Conservation (phyloP, 2,329 filamentous ascomycete species). For the Phoma sp. region DNA sequence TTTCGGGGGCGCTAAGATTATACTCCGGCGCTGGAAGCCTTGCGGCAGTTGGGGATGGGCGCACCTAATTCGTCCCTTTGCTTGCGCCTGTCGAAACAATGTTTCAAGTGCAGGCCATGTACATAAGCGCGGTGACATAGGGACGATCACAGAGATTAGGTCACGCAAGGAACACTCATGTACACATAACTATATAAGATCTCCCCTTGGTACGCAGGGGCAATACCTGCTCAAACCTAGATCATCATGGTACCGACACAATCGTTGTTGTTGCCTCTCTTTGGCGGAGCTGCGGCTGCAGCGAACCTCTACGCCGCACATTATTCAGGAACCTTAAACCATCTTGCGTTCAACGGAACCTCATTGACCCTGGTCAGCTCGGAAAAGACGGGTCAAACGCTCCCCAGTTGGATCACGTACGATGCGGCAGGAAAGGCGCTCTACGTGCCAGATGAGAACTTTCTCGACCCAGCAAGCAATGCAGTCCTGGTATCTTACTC, state of each 20-base stretch:
- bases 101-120: constrained; percentile 16
- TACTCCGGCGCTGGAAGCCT: constrained; percentile 4
- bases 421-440: constrained; percentile 34
- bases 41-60: constrained; percentile 8
- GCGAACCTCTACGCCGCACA: constrained; percentile 41
- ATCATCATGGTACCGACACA: constrained; percentile 31
- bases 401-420: constrained; percentile 43
- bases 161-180: constrained; percentile 1
- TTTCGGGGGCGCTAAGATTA: background rate
- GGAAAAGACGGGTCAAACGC: constrained; percentile 29
- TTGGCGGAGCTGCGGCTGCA: constrained; percentile 33
- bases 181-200: constrained; percentile 1
- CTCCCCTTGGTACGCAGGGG: background rate
- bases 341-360: constrained; percentile 33
- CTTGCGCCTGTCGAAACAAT: constrained; percentile 11
- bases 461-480: constrained; percentile 19
- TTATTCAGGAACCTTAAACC: constrained; percentile 40
- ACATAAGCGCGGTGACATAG: constrained; percentile 5
- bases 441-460: constrained; percentile 38
- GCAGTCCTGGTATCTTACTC: constrained; percentile 34
- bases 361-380: constrained; percentile 33
- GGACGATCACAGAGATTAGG: constrained; percentile 4
- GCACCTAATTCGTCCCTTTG: constrained; percentile 9
- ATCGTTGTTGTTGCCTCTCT: constrained; percentile 32
- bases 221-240: background rate